Percentiles rank a stretch among this genome's conserved stretches.
Evolutionary conservation across 768 basidiomycete species (phyloP).

Genomic region (Kwoniella sp.): DNA sequence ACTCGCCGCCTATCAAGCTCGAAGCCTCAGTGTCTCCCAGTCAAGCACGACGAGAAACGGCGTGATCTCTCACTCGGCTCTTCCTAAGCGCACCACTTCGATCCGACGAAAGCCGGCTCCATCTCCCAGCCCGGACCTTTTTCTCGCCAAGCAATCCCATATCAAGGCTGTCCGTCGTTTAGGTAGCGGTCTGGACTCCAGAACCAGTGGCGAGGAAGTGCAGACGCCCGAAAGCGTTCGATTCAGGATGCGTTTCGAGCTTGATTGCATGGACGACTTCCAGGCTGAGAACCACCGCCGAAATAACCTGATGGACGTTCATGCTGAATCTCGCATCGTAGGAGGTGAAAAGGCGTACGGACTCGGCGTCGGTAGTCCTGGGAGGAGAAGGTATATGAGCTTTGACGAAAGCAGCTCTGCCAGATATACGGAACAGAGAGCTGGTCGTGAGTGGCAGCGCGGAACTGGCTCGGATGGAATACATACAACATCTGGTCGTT

Average conservation of each 20-base stretch:
- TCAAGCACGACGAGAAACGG: neutral
- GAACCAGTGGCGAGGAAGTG: neutral
- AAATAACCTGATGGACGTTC: neutral
- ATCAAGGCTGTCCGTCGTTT: neutral
- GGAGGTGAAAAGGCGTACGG: neutral
- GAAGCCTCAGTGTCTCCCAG: neutral
- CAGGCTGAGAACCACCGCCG: neutral
- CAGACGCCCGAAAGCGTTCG: slow-evolving; percentile 28
- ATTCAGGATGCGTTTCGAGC: slow-evolving; percentile 25
- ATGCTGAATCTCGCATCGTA: neutral
- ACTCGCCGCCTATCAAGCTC: neutral
- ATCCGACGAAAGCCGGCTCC: slow-evolving; percentile 23
- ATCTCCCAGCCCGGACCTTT: slow-evolving; percentile 13
- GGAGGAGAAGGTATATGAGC: slow-evolving; percentile 20
- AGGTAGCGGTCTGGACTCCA: neutral
- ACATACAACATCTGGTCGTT: too few species aligned
- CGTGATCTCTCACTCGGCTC: neutral
- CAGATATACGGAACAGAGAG: neutral
- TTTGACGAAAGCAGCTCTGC: slow-evolving; percentile 10
- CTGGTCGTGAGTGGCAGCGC: slow-evolving; percentile 8
- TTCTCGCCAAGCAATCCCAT: slow-evolving; percentile 3
- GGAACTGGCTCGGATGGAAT: too few species aligned
- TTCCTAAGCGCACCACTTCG: slow-evolving; percentile 1
- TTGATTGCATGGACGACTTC: slow-evolving; percentile 13
- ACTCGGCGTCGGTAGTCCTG: slow-evolving; percentile 9